A percentile compares a stretch with the other conserved stretches of the same genome.
Evolutionary conservation across 2,329 filamentous ascomycete genomes (phyloP).

Genomic region (Scedosporium boydii): DNA sequence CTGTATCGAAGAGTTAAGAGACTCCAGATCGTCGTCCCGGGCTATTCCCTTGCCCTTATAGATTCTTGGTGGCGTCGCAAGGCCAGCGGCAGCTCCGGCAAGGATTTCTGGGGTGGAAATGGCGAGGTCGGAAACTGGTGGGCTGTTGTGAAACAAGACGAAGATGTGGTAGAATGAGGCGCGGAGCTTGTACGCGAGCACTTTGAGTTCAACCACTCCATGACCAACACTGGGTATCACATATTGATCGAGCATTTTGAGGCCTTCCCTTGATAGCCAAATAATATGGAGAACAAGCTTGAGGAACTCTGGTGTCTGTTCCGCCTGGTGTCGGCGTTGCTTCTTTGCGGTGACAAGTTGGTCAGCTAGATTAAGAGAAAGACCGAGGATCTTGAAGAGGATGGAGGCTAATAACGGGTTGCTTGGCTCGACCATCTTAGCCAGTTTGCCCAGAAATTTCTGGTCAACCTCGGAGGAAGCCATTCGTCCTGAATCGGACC

Average conservation of each 20-base stretch:
- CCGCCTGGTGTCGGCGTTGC: conserved; percentile 69
- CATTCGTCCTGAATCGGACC: conserved; percentile 43
- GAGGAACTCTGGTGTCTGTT: conserved; percentile 68
- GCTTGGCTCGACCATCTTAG: conserved; percentile 65
- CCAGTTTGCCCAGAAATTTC: conserved; percentile 88
- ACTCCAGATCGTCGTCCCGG: conserved; percentile 32
- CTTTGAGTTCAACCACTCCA: conserved; percentile 67
- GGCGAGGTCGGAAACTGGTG: conserved; percentile 57
- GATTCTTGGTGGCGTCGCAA: conserved; percentile 22
- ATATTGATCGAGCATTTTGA: conserved; percentile 79
- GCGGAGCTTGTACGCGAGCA: conserved; percentile 81
- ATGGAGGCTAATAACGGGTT: conserved; percentile 73
- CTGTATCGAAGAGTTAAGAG: conserved; percentile 34
- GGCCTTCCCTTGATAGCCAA: conserved; percentile 87
- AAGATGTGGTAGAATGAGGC: conserved; percentile 97
- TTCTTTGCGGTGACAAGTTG: conserved; percentile 77
- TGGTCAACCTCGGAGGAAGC: conserved; percentile 95
- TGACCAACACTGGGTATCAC: conserved; percentile 75
- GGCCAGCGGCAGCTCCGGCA: conserved; percentile 22
- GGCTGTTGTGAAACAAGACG: conserved; percentile 89
- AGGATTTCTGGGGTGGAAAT: conserved; percentile 36
- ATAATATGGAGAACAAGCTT: conserved; percentile 82
- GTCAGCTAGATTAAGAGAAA: conserved; percentile 79
- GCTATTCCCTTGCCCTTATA: conserved; percentile 42
- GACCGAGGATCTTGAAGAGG: conserved; percentile 82